Conservation (phyloP, 306 rosid genomes). For the Citrullus mucosospermus region DNA sequence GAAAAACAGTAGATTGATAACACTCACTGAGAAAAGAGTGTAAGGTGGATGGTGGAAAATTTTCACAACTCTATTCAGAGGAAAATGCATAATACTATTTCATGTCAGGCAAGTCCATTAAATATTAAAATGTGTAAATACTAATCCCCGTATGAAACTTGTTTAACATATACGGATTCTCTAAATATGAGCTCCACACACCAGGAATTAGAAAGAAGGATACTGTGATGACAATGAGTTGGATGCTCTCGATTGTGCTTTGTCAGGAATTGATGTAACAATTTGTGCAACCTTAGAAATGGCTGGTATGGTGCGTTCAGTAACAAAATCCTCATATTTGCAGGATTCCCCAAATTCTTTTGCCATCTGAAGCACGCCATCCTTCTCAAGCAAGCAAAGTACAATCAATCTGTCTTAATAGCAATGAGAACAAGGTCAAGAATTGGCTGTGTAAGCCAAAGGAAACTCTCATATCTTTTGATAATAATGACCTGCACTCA, state of each 20-base stretch:
- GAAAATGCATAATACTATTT: background rate
- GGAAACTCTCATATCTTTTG: background rate
- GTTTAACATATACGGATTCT: background rate
- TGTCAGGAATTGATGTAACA: conserved; percentile 86
- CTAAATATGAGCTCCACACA: background rate
- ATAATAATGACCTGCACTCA: background rate
- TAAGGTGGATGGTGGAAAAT: background rate
- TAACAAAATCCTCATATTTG: conserved; percentile 14
- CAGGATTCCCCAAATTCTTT: conserved; percentile 46
- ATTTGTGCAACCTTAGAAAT: conserved; percentile 60
- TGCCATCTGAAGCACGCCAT: conserved; percentile 71
- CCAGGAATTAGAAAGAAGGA: conserved; percentile 24
- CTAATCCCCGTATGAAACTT: background rate
- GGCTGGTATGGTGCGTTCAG: conserved; percentile 22
- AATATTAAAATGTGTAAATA: background rate
- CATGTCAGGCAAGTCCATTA: background rate
- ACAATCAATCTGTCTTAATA: conserved; percentile 51
- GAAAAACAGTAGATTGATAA: conserved; percentile 12
- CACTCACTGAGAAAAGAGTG: background rate
- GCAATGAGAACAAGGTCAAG: background rate
- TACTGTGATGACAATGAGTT: conserved; percentile 74
- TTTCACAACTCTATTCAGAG: background rate
- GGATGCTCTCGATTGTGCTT: conserved; percentile 54
- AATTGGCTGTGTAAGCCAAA: background rate
- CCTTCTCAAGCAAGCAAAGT: conserved; percentile 65